Conservation (phyloP, 192 early-diverging fungal genomes). For the Umbelopsis sp. region DNA sequence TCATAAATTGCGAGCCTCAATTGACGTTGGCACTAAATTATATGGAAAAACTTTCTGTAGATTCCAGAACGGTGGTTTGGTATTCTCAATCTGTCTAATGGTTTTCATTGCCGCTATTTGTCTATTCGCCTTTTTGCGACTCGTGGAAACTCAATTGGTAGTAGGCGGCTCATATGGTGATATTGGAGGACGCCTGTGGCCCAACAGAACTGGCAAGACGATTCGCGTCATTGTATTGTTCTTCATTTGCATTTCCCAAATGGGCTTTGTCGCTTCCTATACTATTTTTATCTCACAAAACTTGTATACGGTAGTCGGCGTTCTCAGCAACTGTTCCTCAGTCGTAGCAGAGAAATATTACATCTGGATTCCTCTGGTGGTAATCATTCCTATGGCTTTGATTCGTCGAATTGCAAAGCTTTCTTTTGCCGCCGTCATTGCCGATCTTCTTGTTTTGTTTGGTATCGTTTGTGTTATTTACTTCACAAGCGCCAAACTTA, state of each 20-base stretch:
- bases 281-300: conserved; percentile 90
- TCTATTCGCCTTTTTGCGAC: conserved; percentile 55
- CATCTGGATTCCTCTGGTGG: conserved; percentile 74
- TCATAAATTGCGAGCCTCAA: background rate
- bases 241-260: conserved; percentile 67
- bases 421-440: conserved; percentile 63
- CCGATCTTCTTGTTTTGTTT: conserved; percentile 74
- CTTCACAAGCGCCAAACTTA: conserved; percentile 53
- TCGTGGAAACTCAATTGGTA: conserved; percentile 47
- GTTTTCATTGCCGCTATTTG: conserved; percentile 60
- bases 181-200: conserved; percentile 60
- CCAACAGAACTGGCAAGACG: conserved; percentile 26
- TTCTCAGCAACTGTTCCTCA: conserved; percentile 61
- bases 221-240: conserved; percentile 42
- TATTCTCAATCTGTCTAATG: conserved; percentile 64
- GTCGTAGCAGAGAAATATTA: conserved; percentile 68
- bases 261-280: conserved; percentile 89
- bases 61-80: conserved; percentile 62
- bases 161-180: conserved; percentile 63
- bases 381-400: conserved; percentile 71
- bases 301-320: conserved; percentile 68
- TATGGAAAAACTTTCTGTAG: conserved; percentile 28
- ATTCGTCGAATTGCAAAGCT: conserved; percentile 64
- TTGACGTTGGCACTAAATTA: background rate
- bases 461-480: conserved; percentile 73